phyloP scores from a whole-genome alignment of 2,329 filamentous ascomycete species.

The Aspergillus fumigatus region DNA sequence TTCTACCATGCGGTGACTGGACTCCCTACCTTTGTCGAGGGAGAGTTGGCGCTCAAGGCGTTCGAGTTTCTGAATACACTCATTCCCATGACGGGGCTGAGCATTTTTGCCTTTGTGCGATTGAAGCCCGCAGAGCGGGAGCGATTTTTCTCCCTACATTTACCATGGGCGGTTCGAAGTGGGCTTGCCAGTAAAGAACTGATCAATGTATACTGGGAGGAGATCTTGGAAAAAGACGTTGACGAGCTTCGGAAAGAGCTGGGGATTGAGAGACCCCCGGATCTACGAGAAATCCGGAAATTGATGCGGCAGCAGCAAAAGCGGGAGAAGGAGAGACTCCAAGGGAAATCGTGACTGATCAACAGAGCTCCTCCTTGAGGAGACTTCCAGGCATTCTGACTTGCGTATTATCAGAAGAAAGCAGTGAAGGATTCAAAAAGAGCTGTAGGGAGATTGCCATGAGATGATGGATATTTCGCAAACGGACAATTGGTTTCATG shows the following conservation, averaged over 20 bases:
- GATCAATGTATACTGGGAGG: slow-evolving; percentile 98
- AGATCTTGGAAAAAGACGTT: slow-evolving; percentile 81
- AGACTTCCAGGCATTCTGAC: slow-evolving; percentile 5
- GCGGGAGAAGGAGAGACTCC: slow-evolving; percentile 52
- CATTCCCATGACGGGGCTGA: slow-evolving; percentile 90
- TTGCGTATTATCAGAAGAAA: background rate
- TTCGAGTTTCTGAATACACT: slow-evolving; percentile 96
- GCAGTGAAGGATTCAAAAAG: background rate
- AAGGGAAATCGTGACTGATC: slow-evolving; percentile 12
- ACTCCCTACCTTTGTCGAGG: slow-evolving; percentile 85
- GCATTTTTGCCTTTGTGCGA: slow-evolving; percentile 65
- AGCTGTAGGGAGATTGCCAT: background rate
- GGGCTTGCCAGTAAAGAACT: slow-evolving; percentile 72
- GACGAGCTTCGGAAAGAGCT: slow-evolving; percentile 67
- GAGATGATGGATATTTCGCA: background rate
- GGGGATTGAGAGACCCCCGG: slow-evolving; percentile 82
- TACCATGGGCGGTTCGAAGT: slow-evolving; percentile 88
- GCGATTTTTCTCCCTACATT: slow-evolving; percentile 61
- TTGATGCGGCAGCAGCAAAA: slow-evolving; percentile 65
- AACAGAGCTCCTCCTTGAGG: slow-evolving; percentile 1
- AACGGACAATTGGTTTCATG: background rate
- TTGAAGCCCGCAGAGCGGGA: slow-evolving; percentile 60
- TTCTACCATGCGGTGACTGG: slow-evolving; percentile 96
- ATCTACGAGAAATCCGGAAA: slow-evolving; percentile 73
- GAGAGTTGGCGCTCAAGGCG: slow-evolving; percentile 94